phyloP scores from a whole-genome alignment of 2,329 filamentous ascomycete genomes.

The Aureobasidium lini region DNA sequence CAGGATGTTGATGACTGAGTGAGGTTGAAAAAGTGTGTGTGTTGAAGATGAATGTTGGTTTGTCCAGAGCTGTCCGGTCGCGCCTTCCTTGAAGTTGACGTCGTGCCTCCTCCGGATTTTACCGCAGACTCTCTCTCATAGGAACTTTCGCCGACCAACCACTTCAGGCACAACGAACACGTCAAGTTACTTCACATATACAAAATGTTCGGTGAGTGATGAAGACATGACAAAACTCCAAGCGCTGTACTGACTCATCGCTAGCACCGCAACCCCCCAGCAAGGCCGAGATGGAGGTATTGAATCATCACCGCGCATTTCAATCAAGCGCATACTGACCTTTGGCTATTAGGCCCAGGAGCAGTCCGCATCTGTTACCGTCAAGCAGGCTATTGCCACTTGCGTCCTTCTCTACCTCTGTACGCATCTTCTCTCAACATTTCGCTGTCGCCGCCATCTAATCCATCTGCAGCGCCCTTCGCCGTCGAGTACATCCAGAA shows the following conservation, averaged over 20 bases:
- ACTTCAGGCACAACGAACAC: neutral
- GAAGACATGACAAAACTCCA: neutral
- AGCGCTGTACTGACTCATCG: neutral
- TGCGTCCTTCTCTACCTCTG: conserved; percentile 68
- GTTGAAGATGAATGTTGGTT: neutral
- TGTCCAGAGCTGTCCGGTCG: neutral
- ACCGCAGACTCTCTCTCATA: neutral
- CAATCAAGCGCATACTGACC: conserved; percentile 2
- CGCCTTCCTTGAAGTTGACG: conserved; percentile 4
- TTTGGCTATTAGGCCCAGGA: conserved; percentile 44
- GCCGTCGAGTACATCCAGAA: conserved; percentile 48
- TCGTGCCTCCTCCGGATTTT: conserved; percentile 9
- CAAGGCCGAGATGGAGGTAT: conserved; percentile 58
- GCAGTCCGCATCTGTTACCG: conserved; percentile 56
- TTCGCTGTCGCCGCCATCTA: neutral
- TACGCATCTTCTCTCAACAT: conserved; percentile 39
- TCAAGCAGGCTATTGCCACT: conserved; percentile 59
- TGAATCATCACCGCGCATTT: neutral
- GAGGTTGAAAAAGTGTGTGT: neutral
- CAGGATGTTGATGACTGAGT: neutral
- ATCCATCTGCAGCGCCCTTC: conserved; percentile 41
- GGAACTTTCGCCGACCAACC: neutral
- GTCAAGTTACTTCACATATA: neutral
- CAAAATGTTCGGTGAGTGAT: conserved; percentile 5
- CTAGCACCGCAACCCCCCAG: conserved; percentile 63